These are phyloP conservation scores for Tolypocladium paradoxum DNA, from an alignment of 2,329 filamentous ascomycete species.

Conservation along the genomic window DNA sequence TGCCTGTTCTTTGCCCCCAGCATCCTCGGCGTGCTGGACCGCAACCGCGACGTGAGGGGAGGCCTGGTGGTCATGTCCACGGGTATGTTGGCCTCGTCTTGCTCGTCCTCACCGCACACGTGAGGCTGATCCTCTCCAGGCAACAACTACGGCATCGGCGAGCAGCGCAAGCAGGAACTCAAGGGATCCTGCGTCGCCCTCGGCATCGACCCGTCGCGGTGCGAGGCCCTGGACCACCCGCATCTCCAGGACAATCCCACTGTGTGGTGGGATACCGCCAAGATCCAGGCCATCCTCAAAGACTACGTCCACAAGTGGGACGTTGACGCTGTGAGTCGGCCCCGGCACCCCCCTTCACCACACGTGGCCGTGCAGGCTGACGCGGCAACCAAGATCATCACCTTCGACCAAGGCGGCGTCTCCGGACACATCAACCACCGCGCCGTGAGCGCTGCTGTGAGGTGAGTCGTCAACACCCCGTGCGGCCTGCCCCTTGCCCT, in stretches of 20 bases:
- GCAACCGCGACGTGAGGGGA: slow-evolving; percentile 14
- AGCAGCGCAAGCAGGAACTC: slow-evolving; percentile 16
- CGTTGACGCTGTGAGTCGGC: slow-evolving; percentile 19
- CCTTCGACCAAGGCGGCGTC: slow-evolving; percentile 28
- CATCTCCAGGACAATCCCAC: slow-evolving; percentile 27
- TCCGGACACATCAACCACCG: slow-evolving; percentile 29
- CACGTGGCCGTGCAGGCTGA: background rate
- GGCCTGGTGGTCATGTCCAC: slow-evolving; percentile 21
- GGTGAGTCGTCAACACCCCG: slow-evolving; percentile 12
- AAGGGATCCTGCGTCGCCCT: slow-evolving; percentile 17
- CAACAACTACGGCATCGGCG: slow-evolving; percentile 20
- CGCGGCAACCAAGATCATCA: slow-evolving; percentile 21
- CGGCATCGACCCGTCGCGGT: slow-evolving; percentile 16
- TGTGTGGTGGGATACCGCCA: slow-evolving; percentile 24
- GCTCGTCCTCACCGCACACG: no score
- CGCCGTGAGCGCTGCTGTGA: slow-evolving; percentile 26
- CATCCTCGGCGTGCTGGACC: slow-evolving; percentile 18
- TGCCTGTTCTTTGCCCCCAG: slow-evolving; percentile 21
- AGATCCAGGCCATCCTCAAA: slow-evolving; percentile 20
- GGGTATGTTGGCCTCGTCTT: no score
- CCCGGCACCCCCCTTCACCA: background rate
- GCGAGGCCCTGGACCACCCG: slow-evolving; percentile 20
- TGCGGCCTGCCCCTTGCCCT: background rate
- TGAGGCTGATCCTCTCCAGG: no score
- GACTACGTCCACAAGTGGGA: slow-evolving; percentile 25